A percentile compares a stretch with the other conserved stretches of the same genome.
Evolutionary conservation across 108 stramenopile species (phyloP).

Genomic region (Cyclostephanos tholiformis): DNA sequence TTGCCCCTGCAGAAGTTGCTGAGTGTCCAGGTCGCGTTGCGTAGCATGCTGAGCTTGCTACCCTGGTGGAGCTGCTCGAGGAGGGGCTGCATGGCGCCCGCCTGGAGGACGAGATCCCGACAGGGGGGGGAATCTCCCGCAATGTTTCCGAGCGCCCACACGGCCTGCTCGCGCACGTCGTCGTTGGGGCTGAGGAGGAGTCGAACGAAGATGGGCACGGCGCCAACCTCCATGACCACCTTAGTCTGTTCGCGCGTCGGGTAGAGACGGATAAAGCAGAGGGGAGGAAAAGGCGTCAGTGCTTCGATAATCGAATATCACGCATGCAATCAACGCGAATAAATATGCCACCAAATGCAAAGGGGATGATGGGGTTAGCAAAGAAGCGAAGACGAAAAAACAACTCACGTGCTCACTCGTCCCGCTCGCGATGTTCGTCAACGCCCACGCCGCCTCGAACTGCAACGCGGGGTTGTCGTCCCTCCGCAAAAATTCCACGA

Average conservation of each 20-base stretch:
- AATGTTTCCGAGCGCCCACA: conserved; percentile 99
- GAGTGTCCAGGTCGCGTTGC: conserved; percentile 99
- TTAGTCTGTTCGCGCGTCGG: conserved; percentile 98
- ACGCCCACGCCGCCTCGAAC: conserved; percentile 99
- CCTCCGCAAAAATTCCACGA: conserved; percentile 93
- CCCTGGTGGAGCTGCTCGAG: conserved; percentile 91
- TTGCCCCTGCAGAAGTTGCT: conserved; percentile 99
- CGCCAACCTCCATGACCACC: conserved; percentile 97
- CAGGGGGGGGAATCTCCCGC: conserved; percentile 97
- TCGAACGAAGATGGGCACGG: conserved; percentile 96
- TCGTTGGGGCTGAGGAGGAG: conserved; percentile 91
- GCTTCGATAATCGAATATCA: too few species aligned
- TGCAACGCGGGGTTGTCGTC: conserved; percentile 95
- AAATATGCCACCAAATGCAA: too few species aligned
- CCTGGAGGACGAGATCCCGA: conserved; percentile 93
- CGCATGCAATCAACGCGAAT: too few species aligned
- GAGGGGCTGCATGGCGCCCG: conserved; percentile 93
- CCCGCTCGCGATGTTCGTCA: conserved; percentile 98
- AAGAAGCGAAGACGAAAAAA: too few species aligned
- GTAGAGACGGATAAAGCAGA: neutral
- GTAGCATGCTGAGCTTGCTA: conserved; percentile 93
- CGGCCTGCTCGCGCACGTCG: conserved; percentile 98
- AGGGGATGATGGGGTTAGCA: too few species aligned
- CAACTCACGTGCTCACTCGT: conserved; percentile 83
- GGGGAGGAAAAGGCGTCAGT: too few species aligned